Evolutionary conservation across 352 stramenopile species (phyloP), one percentile per base, ranked within the genome.

Genomic region (Phytophthora palmivora): DNA sequence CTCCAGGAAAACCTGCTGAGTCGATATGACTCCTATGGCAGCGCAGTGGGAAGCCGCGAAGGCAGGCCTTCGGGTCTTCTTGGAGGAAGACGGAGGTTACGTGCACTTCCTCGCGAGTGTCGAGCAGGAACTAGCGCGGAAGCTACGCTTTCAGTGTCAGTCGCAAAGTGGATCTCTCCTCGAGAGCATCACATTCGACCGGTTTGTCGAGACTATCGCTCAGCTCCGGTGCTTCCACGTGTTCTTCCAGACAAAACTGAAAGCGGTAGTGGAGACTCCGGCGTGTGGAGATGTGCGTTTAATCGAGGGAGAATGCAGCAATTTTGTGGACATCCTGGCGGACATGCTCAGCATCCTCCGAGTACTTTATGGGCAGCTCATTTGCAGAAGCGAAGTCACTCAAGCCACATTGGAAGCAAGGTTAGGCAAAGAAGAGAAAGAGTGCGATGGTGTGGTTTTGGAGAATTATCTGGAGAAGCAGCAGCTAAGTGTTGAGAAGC

Each of bases 211-310:
- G 36, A 32, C 54, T 39, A 51, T 46, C 26, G 21, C 41, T 8
- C 67, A 70, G 28, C 53, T 79, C 21, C 54, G 12, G 10, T 38
- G 59, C 30, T 39, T 74, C 12, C 71, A 79, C n/a, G 8, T 15
- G 14, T 33, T 74, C 10, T 79, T 76, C 55, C 67, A 72, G 19
- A 28, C n/a, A 2, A 79, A 74, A 47, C 33, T 76, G 28, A 63
- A 67, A 32, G n/a, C 32, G 2, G 8, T 67, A 19, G 14, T n/a
- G 6, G 46, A 70, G 19, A 15, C 41, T 22, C 32, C 15, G 16
- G 33, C 43, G 6, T 45, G 39, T 46, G 61, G 18, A 49, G 46
- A 48, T 41, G 32, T 7, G 28, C 44, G 41, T 7, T 58, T 45
- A 19, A 22, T 50, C 6, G 21, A 39, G 16, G 28, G 10, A 28